Evolutionary conservation across 163 green algal genomes (phyloP), one percentile per base, ranked within the genome.

Genomic region (Prototheca wickerhamii): DNA sequence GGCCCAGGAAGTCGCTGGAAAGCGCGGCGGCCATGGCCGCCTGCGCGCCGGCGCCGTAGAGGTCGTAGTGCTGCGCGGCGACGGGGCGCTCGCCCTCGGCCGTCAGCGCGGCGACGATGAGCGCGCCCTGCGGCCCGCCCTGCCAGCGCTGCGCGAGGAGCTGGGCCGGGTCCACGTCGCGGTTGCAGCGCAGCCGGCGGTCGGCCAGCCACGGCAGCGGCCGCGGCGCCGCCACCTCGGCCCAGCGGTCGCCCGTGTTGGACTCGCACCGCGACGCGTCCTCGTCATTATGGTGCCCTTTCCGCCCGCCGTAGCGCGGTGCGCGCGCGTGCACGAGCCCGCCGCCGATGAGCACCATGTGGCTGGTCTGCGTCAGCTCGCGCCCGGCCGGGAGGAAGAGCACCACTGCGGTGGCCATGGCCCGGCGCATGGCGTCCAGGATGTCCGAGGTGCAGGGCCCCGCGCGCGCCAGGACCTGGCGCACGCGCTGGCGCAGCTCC

Each of bases 291-390:
- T 7, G 25, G 42, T 28, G 35, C 25, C 34, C 33, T n/a, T 28
- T 20, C 34, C 42, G 62, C 35, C 30, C 26, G 46, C 28, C 34
- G 28, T 29, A 6, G 29, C 50, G 15, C 26, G 52, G 12, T 20
- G 17, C 50, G n/a, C n/a, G n/a, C n/a, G n/a, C n/a, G n/a, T n/a
- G n/a, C n/a, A n/a, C n/a, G n/a, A 75, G 58, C 29, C 42, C 17
- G 8, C 68, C 68, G 2, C 58, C 49, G 35, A 76, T 52, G 63
- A 76, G 54, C 64, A 76, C 69, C 23, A 26, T 34, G 33, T 76
- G 69, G 4, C 37, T 76, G 43, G 51, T 63, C 61, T 76, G 69
- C 30, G 28, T 7, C 29, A 62, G 60, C 26, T 32, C 4, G 0
- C 33, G n/a, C 12, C 69, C 69, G 15, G 63, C 1, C 2, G 64